Evolutionary conservation across 2,329 filamentous ascomycete species (phyloP).

Genomic region (Plenodomus tracheiphilus): DNA sequence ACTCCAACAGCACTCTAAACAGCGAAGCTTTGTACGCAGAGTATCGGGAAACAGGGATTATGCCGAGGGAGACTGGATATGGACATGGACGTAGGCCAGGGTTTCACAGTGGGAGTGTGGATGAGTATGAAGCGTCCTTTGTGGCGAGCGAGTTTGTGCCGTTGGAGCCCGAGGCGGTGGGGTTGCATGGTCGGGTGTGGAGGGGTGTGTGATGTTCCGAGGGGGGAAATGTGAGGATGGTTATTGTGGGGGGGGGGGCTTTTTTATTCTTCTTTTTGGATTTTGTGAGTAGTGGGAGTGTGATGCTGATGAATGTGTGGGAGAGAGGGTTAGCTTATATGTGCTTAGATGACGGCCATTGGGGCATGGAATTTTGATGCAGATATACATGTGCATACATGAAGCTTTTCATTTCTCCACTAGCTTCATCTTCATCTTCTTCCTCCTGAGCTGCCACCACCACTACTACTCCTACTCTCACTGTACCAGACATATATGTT

Average conservation of each 20-base stretch:
- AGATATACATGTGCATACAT: too few species aligned
- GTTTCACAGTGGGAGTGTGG: neutral
- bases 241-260: too few species aligned
- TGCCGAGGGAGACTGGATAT: too few species aligned
- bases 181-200: neutral
- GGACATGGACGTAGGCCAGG: neutral
- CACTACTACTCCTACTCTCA: neutral
- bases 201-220: too few species aligned
- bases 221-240: neutral
- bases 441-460: neutral
- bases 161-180: neutral
- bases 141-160: neutral
- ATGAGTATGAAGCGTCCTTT: neutral
- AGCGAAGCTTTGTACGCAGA: neutral
- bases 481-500: neutral
- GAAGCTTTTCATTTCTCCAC: neutral
- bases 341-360: too few species aligned
- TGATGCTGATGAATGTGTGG: too few species aligned
- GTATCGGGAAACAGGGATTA: neutral
- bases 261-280: too few species aligned
- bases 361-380: too few species aligned
- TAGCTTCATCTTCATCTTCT: neutral
- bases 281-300: too few species aligned
- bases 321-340: too few species aligned
- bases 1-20: neutral